Percentiles rank a stretch among this genome's conserved stretches.
Evolutionary conservation across 2,329 filamentous ascomycete species (phyloP).

Genomic region (Fusarium sp.): DNA sequence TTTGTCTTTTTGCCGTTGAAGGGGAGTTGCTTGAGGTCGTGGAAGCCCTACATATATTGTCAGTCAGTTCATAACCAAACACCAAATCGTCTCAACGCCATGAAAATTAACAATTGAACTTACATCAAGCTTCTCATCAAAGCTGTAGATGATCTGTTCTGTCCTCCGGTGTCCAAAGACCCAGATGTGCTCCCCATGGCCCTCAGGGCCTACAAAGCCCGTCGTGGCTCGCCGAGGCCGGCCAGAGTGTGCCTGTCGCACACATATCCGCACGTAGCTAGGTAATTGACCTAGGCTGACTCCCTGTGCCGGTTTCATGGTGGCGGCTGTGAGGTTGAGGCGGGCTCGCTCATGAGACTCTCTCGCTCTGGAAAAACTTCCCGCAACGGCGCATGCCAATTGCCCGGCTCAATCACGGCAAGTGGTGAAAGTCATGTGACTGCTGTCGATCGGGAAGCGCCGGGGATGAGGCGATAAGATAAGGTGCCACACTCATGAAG

Average conservation of each 20-base stretch:
- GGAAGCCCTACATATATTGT: slow-evolving; percentile 49
- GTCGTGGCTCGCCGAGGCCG: slow-evolving; percentile 38
- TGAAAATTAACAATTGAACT: slow-evolving; percentile 35
- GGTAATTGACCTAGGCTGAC: slow-evolving; percentile 58
- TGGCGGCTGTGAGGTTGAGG: slow-evolving; percentile 42
- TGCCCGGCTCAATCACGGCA: slow-evolving; percentile 31
- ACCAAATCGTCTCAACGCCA: background rate
- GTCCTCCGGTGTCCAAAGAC: slow-evolving; percentile 64
- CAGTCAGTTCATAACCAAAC: slow-evolving; percentile 1
- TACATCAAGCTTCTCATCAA: slow-evolving; percentile 60
- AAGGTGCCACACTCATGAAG: slow-evolving; percentile 32
- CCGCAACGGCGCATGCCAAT: slow-evolving; percentile 28
- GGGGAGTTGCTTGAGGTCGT: slow-evolving; percentile 68
- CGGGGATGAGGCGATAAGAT: slow-evolving; percentile 40
- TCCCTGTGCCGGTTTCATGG: slow-evolving; percentile 54
- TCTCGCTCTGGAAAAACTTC: slow-evolving; percentile 29
- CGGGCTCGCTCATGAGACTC: slow-evolving; percentile 34
- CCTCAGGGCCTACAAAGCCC: slow-evolving; percentile 48
- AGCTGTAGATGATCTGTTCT: slow-evolving; percentile 66
- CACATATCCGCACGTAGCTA: slow-evolving; percentile 55
- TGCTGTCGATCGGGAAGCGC: background rate
- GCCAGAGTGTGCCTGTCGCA: slow-evolving; percentile 54
- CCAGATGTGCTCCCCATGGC: slow-evolving; percentile 70
- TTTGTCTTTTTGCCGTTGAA: slow-evolving; percentile 77
- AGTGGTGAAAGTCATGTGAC: slow-evolving; percentile 37